A percentile compares a stretch with the other conserved stretches of the same genome.
Evolutionary conservation across 73 alveolate species (phyloP).

Genomic region (Stentor coeruleus): DNA sequence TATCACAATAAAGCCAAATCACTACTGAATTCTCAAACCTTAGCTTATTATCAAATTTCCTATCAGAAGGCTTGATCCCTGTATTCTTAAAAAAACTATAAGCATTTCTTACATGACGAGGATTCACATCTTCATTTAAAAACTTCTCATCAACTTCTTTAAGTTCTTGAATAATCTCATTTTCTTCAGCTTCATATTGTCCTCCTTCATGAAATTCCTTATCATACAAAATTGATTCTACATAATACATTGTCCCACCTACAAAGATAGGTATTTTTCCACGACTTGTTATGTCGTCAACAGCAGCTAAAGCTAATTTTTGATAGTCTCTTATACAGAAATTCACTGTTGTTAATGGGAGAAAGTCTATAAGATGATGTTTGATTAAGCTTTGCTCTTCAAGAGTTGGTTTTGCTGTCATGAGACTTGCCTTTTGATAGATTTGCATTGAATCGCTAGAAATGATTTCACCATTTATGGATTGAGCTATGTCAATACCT

Average conservation of each 20-base stretch:
- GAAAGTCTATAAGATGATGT: constrained; percentile 61
- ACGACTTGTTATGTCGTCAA: constrained; percentile 33
- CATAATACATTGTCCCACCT: constrained; percentile 83
- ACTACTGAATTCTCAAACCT: constrained; percentile 52
- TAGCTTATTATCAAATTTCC: constrained; percentile 31
- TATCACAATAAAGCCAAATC: constrained; percentile 60
- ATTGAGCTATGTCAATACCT: constrained; percentile 62
- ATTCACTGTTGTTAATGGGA: constrained; percentile 39
- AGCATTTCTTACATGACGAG: constrained; percentile 66
- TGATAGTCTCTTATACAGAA: constrained; percentile 51
- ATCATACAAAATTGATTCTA: constrained; percentile 63
- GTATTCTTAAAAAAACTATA: constrained; percentile 30
- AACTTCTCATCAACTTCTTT: constrained; percentile 47
- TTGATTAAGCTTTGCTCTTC: constrained; percentile 40
- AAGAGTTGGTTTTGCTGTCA: constrained; percentile 80
- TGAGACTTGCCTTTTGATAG: constrained; percentile 61
- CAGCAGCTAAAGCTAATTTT: constrained; percentile 31
- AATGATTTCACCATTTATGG: constrained; percentile 65
- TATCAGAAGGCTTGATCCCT: constrained; percentile 36
- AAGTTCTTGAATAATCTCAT: constrained; percentile 26
- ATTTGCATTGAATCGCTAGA: constrained; percentile 82
- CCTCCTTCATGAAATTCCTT: constrained; percentile 6
- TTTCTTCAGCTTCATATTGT: constrained; percentile 27
- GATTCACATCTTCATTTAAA: constrained; percentile 36
- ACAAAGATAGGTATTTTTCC: constrained; percentile 48